Percentiles rank a stretch among this genome's conserved stretches.
These are phyloP conservation scores for Ceratobasidium sp. DNA, from an alignment of 1,284 basidiomycete species.

Conservation along the genomic window DNA sequence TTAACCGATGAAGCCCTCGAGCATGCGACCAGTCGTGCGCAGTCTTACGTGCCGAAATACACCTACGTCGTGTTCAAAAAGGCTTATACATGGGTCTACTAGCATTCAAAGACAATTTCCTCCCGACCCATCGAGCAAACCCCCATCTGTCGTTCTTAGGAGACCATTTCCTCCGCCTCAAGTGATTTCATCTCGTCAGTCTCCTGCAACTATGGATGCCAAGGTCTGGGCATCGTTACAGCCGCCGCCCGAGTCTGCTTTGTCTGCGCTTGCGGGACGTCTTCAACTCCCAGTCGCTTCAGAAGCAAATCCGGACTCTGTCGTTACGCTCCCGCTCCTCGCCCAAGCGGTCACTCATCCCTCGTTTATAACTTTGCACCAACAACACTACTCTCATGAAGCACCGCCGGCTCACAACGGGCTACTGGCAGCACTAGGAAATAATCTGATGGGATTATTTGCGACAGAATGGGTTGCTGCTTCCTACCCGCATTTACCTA, in stretches of 20 bases:
- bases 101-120: not conserved
- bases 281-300: conserved; percentile 65
- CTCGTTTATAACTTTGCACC: conserved; percentile 67
- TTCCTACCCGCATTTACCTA: conserved; percentile 90
- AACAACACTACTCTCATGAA: conserved; percentile 60
- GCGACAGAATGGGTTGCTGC: conserved; percentile 85
- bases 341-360: conserved; percentile 79
- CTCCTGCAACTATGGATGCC: conserved; percentile 44
- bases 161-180: conserved; percentile 40
- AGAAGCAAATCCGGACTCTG: conserved; percentile 17
- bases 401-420: conserved; percentile 70
- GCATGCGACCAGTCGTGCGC: not conserved
- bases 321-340: conserved; percentile 38
- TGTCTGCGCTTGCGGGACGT: conserved; percentile 76
- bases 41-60: not conserved
- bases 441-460: conserved; percentile 90
- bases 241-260: conserved; percentile 71
- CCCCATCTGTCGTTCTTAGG: conserved; percentile 32
- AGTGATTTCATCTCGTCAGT: conserved; percentile 31
- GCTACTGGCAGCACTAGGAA: conserved; percentile 82
- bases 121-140: conserved; percentile 1
- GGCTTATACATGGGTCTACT: too few relatives aligned
- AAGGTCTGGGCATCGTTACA: conserved; percentile 74
- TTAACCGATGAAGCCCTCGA: not conserved
- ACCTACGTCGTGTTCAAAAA: not conserved